Percentiles rank a stretch among this genome's conserved stretches.
These are phyloP conservation scores for Cyphellophora attinorum DNA, from an alignment of 2,329 filamentous ascomycete species.

Conservation along the genomic window DNA sequence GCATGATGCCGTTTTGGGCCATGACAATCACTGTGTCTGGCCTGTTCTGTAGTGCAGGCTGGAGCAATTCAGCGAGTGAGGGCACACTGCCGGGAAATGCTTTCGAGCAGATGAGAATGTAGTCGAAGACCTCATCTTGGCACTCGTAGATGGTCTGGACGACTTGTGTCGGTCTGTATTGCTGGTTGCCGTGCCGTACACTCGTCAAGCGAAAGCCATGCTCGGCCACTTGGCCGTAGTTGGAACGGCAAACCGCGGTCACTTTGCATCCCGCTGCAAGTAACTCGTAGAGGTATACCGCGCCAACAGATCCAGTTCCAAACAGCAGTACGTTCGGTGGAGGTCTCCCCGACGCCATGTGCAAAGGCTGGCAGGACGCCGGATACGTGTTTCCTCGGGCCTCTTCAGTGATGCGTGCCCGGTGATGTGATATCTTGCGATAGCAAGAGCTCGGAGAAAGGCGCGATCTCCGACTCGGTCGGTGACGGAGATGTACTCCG, in stretches of 20 bases:
- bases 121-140: slow-evolving; percentile 35
- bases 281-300: no score
- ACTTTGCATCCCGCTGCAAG: no score
- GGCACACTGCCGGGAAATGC: slow-evolving; percentile 33
- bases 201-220: slow-evolving; percentile 17
- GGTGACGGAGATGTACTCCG: no score
- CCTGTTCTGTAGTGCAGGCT: slow-evolving; percentile 34
- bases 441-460: no score
- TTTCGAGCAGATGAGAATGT: slow-evolving; percentile 41
- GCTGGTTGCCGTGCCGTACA: slow-evolving; percentile 10
- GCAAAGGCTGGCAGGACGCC: no score
- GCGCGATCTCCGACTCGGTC: no score
- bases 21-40: slow-evolving; percentile 45
- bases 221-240: slow-evolving; percentile 18
- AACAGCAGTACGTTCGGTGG: no score
- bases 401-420: no score
- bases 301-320: no score
- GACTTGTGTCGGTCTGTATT: slow-evolving; percentile 25
- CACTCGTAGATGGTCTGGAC: slow-evolving; percentile 28
- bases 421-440: no score
- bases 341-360: no score
- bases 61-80: slow-evolving; percentile 51
- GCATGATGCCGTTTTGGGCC: slow-evolving; percentile 54
- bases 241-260: slow-evolving; percentile 22
- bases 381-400: no score